Conservation (phyloP, 2,329 filamentous ascomycete species). For the Cladosporium sp. region DNA sequence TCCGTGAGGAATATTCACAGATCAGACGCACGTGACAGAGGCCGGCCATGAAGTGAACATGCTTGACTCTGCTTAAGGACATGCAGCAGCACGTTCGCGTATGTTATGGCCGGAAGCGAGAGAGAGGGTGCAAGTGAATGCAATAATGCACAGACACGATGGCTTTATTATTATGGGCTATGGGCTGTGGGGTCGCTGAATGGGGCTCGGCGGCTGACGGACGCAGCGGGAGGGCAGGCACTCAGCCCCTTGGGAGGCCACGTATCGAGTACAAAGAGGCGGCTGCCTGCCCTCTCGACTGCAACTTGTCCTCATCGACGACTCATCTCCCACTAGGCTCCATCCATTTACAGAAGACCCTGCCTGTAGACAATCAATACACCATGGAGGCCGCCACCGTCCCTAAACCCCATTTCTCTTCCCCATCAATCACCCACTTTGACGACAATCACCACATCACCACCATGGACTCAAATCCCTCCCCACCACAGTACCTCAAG, state of each 20-base stretch:
- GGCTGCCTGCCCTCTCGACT: conserved; percentile 2
- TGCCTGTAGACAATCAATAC: conserved; percentile 12
- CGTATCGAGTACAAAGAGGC: conserved; percentile 4
- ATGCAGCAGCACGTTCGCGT: too few species aligned
- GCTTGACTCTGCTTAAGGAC: too few species aligned
- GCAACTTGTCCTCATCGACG: conserved; percentile 9
- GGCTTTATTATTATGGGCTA: too few species aligned
- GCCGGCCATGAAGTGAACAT: too few species aligned
- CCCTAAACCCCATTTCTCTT: conserved; percentile 3
- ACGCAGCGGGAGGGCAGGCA: too few species aligned
- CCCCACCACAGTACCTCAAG: conserved; percentile 18
- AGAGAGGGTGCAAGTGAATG: too few species aligned
- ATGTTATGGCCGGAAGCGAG: too few species aligned
- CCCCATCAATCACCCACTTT: neutral
- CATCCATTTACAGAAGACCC: conserved; percentile 13
- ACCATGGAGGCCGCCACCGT: conserved; percentile 9
- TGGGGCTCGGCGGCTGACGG: neutral
- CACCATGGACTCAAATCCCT: conserved; percentile 4
- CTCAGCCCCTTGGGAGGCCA: too few species aligned
- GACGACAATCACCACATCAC: neutral
- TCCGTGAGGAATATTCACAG: too few species aligned
- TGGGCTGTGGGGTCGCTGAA: too few species aligned
- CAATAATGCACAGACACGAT: too few species aligned
- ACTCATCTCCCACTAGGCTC: conserved; percentile 9
- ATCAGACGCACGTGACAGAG: too few species aligned